These are phyloP conservation scores for Teunomyces aglyptinius DNA, from an alignment of 805 yeast genomes.

Conservation along the genomic window DNA sequence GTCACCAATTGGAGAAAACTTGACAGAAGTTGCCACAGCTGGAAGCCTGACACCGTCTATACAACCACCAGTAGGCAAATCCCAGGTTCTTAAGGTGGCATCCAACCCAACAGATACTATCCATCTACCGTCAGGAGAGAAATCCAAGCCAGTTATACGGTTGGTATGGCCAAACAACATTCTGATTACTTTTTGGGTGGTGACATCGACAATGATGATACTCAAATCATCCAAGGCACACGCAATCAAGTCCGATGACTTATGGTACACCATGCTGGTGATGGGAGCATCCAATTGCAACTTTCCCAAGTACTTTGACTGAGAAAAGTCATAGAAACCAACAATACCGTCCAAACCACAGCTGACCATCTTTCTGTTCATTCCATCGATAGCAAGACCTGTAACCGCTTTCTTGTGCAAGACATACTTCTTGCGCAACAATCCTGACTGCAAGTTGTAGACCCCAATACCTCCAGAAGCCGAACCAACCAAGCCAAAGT, in stretches of 20 bases:
- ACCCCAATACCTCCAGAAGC: slow-evolving; percentile 80
- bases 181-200: slow-evolving; percentile 80
- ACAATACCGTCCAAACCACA: slow-evolving; percentile 86
- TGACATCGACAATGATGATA: slow-evolving; percentile 76
- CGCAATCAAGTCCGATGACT: slow-evolving; percentile 81
- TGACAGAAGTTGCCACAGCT: slow-evolving; percentile 75
- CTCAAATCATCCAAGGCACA: slow-evolving; percentile 83
- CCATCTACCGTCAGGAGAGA: slow-evolving; percentile 96
- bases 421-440: slow-evolving; percentile 63
- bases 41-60: slow-evolving; percentile 84
- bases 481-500: slow-evolving; percentile 91
- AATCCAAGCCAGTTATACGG: slow-evolving; percentile 82
- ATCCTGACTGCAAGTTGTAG: slow-evolving; percentile 91
- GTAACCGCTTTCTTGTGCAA: slow-evolving; percentile 79
- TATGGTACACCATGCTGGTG: slow-evolving; percentile 73
- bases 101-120: slow-evolving; percentile 80
- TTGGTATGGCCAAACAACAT: slow-evolving; percentile 86
- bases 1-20: slow-evolving; percentile 85
- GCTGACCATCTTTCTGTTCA: slow-evolving; percentile 85
- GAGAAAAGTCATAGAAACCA: slow-evolving; percentile 81
- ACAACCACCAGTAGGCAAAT: slow-evolving; percentile 94
- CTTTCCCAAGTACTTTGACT: slow-evolving; percentile 64
- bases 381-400: slow-evolving; percentile 84
- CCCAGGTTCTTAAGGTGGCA: slow-evolving; percentile 92
- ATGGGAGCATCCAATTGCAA: slow-evolving; percentile 73